A percentile compares a stretch with the other conserved stretches of the same genome.
Conservation (phyloP, 371 early-diverging fungal species). For the Batkoa obscura region DNA sequence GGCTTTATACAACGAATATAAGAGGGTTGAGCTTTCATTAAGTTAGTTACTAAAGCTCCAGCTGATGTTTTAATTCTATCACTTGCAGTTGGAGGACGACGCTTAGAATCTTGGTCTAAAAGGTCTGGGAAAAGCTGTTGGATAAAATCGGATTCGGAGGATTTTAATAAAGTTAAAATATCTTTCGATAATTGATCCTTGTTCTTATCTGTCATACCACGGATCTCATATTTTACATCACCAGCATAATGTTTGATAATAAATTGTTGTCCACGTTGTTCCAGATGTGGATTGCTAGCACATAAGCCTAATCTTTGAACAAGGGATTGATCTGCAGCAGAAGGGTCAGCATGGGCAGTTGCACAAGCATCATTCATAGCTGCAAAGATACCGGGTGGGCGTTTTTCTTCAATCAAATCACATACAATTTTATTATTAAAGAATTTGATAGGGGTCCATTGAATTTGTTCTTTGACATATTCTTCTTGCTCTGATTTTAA, state of each 20-base stretch:
- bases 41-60: constrained; percentile 57
- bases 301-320: constrained; percentile 51
- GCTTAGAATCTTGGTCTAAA: constrained; percentile 66
- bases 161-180: constrained; percentile 57
- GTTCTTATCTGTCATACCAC: constrained; percentile 97
- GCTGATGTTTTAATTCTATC: constrained; percentile 55
- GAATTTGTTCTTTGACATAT: constrained; percentile 88
- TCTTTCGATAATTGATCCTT: constrained; percentile 91
- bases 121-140: constrained; percentile 67
- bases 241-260: constrained; percentile 94
- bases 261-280: constrained; percentile 54
- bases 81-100: constrained; percentile 69
- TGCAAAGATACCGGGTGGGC: constrained; percentile 82
- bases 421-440: constrained; percentile 97
- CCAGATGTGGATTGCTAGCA: constrained; percentile 58
- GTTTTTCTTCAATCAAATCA: constrained; percentile 90
- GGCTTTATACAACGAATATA: constrained; percentile 99
- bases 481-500: constrained; percentile 96
- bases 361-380: constrained; percentile 91
- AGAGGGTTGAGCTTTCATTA: constrained; percentile 91
- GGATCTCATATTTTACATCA: constrained; percentile 76
- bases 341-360: constrained; percentile 71
- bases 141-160: constrained; percentile 42
- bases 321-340: constrained; percentile 77
- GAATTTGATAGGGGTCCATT: constrained; percentile 99